Base-by-base conservation (phyloP, 345 rosid species). In the Anastatica hierochuntica region DNA sequence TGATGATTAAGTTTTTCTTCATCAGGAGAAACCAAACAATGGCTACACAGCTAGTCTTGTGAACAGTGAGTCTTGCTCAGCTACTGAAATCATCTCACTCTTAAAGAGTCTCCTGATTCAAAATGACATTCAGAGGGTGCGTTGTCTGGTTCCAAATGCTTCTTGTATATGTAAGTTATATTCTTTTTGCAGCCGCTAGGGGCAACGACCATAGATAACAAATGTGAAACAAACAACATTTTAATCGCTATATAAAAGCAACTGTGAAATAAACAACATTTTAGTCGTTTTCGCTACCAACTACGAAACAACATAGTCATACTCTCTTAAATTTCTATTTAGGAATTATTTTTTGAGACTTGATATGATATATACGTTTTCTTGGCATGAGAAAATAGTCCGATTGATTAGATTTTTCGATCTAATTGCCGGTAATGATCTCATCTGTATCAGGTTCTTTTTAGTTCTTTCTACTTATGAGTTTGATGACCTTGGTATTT, bases 81-180 rank as follows among this genome's bases (percentile, higher is more conserved):
- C 77, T 30, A 49, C 68, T 19, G 39, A 74, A 8, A 62, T 82
- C 56, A 76, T 87, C 58, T 81, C 85, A 14, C 46, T 89, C 53
- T 67, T 90, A 68, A 84, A 82, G 49, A 72, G 60, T 74, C 76
- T 90, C 43, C 63, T 90, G 68, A 81, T 77, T 68, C 95, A 87
- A 70, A 90, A 84, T 65, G 64, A 66, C 53, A 43, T 72, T 59
- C 98, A 90, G 52, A 76, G 94, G 80, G 98, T 90, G 62, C 5
- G 53, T 53, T 64, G 23, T 37, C 30, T 58, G n/a, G n/a, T 46
- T 29, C 45, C 24, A 4, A 37, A 11, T 24, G 26, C 35, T 45
- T 54, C 34, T 45, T 10, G 10, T 53, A 7, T 8, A 52, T 17
- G 13, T 30, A 39, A n/a, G n/a, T n/a, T n/a, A n/a, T n/a, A n/a